Base-by-base conservation (phyloP, 192 early-diverging fungal genomes). In the Phycomyces blakesleeanus region DNA sequence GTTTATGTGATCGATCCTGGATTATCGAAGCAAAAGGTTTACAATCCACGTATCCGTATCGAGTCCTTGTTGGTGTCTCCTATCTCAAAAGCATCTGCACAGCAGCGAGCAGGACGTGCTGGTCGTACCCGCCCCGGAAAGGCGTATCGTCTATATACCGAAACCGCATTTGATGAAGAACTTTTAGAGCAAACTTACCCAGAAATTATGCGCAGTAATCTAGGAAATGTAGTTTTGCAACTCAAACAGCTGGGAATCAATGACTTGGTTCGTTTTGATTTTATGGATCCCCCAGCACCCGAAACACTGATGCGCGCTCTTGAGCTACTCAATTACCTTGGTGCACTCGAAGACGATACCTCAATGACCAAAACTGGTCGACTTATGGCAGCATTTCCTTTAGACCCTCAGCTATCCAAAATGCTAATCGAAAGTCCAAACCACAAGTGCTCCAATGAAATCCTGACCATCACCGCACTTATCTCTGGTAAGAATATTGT, bases 1-100 rank as follows among this genome's bases (percentile, higher is more conserved):
- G 94, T 97, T n/a, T 97, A 98, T 76, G 97, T 98, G 52, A 89
- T 99, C 58, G 97, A 98, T 65, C 93, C 93, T 29, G 97, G 95
- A 9, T 96, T 99, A 63, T 86, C 94, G 24, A 99, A 99, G 70
- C 95, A 97, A 76, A 98, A 97, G 74, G 93, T 97, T 26, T 99
- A 95, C 78, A 94, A 99, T 74, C 95, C 97, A 21, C 89, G 96
- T 53, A 90, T 96, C 53, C 85, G 94, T 55, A 92, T 98, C 55
- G 97, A 97, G 75, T 91, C 89, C 27, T 82, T 99, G 57, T 76
- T 97, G 57, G 94, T 97, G 29, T 89, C 86, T 34, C 95, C 97
- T 10, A 97, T 97, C 63, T 91, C 89, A 62, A 91, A 91, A 59
- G 95, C 97, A 3, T 91, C 90, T 15, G 95, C 94, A 1, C 89